Conservation (phyloP, 108 stramenopile species). For the Discostella pseudostelligera region DNA sequence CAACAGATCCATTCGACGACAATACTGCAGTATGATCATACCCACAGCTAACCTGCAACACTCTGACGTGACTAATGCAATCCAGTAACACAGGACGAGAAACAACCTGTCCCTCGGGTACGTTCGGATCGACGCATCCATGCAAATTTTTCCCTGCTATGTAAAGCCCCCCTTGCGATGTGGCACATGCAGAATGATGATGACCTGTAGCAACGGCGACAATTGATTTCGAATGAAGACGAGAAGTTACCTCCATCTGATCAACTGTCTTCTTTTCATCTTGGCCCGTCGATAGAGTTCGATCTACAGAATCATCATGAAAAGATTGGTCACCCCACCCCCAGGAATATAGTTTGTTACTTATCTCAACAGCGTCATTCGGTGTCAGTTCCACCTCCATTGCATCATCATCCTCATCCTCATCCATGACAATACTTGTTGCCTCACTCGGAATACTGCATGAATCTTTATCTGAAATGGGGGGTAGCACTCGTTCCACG, state of each 20-base stretch:
- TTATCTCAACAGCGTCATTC: slow-evolving; percentile 8
- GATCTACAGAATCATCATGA: slow-evolving; percentile 51
- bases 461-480: slow-evolving; percentile 4
- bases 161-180: slow-evolving; percentile 50
- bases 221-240: slow-evolving; percentile 54
- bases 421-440: not conserved
- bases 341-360: slow-evolving; percentile 48
- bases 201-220: slow-evolving; percentile 45
- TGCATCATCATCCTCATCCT: slow-evolving; percentile 16
- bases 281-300: slow-evolving; percentile 4
- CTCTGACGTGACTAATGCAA: slow-evolving; percentile 39
- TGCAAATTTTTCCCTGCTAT: slow-evolving; percentile 60
- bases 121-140: slow-evolving; percentile 66
- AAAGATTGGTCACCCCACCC: slow-evolving; percentile 45
- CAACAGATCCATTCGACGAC: slow-evolving; percentile 57
- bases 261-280: slow-evolving; percentile 10
- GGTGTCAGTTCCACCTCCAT: slow-evolving; percentile 9
- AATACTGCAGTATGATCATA: slow-evolving; percentile 71
- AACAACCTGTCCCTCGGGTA: slow-evolving; percentile 18
- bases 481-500: slow-evolving; percentile 10
- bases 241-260: slow-evolving; percentile 31
- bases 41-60: slow-evolving; percentile 66
- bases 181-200: slow-evolving; percentile 58
- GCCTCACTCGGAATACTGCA: not conserved
- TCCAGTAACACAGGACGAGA: slow-evolving; percentile 52